These are phyloP conservation scores for Diplocarpon mali DNA, from an alignment of 2,329 filamentous ascomycete species.

Conservation along the genomic window DNA sequence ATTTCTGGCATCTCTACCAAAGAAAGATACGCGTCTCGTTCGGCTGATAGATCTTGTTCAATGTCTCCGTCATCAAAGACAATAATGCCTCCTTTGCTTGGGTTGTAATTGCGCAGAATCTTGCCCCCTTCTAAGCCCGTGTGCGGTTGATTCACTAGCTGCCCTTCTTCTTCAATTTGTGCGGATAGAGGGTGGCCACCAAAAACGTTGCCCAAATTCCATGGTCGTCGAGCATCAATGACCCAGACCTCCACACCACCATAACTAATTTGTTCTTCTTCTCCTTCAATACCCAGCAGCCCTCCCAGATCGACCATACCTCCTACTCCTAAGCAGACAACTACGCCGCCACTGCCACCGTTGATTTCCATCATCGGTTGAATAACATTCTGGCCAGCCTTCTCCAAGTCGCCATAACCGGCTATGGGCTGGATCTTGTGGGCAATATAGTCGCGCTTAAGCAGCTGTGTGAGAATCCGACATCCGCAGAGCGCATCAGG, in stretches of 20 bases:
- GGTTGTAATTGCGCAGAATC: conserved; percentile 59
- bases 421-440: conserved; percentile 95
- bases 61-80: conserved; percentile 97
- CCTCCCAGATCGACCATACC: conserved; percentile 81
- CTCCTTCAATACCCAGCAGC: conserved; percentile 62
- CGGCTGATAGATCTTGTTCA: conserved; percentile 62
- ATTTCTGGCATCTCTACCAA: conserved; percentile 82
- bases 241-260: conserved; percentile 93
- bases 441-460: conserved; percentile 94
- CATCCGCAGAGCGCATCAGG: conserved; percentile 93
- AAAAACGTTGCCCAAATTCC: conserved; percentile 92
- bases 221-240: conserved; percentile 80
- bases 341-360: conserved; percentile 77
- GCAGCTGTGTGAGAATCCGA: conserved; percentile 81
- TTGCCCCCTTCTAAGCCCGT: conserved; percentile 62
- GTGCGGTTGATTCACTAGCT: conserved; percentile 36
- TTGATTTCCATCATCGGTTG: conserved; percentile 75
- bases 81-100: conserved; percentile 76
- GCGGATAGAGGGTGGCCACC: conserved; percentile 50
- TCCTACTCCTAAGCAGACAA: conserved; percentile 86
- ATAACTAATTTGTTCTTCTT: conserved; percentile 54
- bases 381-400: conserved; percentile 68
- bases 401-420: conserved; percentile 81
- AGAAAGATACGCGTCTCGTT: conserved; percentile 76
- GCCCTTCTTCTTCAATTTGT: conserved; percentile 34